phyloP scores from a whole-genome alignment of 163 green algal genomes.

The Scenedesmus sp. region DNA sequence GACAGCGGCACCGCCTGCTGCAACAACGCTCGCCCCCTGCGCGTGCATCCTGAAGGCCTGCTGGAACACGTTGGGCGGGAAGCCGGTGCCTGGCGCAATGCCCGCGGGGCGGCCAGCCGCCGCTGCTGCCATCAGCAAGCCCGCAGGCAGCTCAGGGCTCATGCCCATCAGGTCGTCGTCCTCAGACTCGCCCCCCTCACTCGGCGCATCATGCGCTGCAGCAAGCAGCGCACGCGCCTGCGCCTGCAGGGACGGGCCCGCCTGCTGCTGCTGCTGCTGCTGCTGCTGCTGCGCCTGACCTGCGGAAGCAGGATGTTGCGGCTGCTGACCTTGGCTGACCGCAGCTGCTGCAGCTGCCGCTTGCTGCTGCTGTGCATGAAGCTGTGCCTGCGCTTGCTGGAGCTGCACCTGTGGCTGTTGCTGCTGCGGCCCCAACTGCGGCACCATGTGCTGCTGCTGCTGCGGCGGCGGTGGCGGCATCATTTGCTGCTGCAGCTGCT shows the following conservation, averaged over 20 bases:
- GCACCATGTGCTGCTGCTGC: background rate
- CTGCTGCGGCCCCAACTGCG: background rate
- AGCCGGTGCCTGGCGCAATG: background rate
- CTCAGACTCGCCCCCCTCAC: slow-evolving; percentile 4
- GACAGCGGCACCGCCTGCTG: background rate
- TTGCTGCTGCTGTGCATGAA: background rate
- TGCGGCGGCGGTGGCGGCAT: background rate
- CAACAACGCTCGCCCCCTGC: background rate
- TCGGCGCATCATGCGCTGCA: background rate
- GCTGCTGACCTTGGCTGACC: background rate
- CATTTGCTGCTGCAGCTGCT: background rate
- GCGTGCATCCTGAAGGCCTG: slow-evolving; percentile 49
- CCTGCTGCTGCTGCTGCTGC: slow-evolving; percentile 11
- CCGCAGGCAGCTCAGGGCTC: slow-evolving; percentile 47
- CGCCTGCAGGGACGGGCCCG: slow-evolving; percentile 7
- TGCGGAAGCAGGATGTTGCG: background rate
- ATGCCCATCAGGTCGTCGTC: slow-evolving; percentile 56
- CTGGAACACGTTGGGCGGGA: slow-evolving; percentile 46
- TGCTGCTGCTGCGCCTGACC: background rate
- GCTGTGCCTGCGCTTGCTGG: slow-evolving; percentile 22
- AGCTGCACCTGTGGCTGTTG: background rate
- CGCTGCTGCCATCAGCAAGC: background rate
- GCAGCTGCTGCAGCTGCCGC: background rate
- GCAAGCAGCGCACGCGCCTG: slow-evolving; percentile 9
- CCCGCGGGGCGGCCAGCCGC: background rate